phyloP scores from a whole-genome alignment of 805 yeast species.

The Sugiyamaella marilandica region DNA sequence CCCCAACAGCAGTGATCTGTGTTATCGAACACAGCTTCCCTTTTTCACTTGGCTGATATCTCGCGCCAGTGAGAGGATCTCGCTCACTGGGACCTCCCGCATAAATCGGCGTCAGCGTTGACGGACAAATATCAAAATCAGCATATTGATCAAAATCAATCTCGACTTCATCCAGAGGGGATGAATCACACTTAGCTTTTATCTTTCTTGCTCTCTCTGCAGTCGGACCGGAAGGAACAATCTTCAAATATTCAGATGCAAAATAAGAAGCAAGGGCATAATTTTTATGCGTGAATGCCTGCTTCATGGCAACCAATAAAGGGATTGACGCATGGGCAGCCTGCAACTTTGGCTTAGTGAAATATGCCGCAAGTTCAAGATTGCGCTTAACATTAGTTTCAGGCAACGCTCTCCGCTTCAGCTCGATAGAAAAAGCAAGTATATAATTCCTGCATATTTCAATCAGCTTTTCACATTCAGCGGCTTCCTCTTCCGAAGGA shows the following conservation, averaged over 20 bases:
- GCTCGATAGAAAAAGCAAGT: constrained; percentile 85
- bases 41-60: constrained; percentile 68
- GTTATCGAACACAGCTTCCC: constrained; percentile 79
- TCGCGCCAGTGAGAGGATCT: constrained; percentile 89
- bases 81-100: constrained; percentile 59
- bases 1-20: constrained; percentile 73
- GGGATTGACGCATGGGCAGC: constrained; percentile 84
- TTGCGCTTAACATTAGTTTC: constrained; percentile 66
- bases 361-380: constrained; percentile 92
- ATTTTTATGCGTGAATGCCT: constrained; percentile 83
- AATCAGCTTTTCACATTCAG: constrained; percentile 66
- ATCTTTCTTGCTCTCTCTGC: constrained; percentile 77
- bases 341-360: constrained; percentile 78
- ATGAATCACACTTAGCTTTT: constrained; percentile 70
- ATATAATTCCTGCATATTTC: constrained; percentile 82
- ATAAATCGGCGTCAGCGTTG: constrained; percentile 84
- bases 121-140: constrained; percentile 84
- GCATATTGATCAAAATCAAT: constrained; percentile 91
- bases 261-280: constrained; percentile 84
- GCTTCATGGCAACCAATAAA: constrained; percentile 91
- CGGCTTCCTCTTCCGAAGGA: constrained; percentile 66
- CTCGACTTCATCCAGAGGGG: constrained; percentile 81
- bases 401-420: constrained; percentile 77
- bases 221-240: constrained; percentile 59
- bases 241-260: constrained; percentile 74